phyloP scores from a whole-genome alignment of 306 rosid species.

The Ammopiptanthus mongolicus region DNA sequence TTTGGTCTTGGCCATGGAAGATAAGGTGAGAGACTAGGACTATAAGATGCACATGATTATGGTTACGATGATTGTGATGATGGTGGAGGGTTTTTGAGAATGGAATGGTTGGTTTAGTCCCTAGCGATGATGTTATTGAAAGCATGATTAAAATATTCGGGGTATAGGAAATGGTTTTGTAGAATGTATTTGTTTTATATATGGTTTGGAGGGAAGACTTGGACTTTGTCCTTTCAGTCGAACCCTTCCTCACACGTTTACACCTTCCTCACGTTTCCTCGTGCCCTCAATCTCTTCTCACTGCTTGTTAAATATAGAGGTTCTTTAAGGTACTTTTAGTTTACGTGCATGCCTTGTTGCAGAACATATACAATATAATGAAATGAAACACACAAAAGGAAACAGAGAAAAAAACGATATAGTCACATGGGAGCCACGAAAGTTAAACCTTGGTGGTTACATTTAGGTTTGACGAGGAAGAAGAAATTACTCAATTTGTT shows the following conservation, averaged over 20 bases:
- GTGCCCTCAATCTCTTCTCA: background rate
- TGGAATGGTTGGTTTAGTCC: background rate
- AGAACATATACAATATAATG: background rate
- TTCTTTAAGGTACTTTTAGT: background rate
- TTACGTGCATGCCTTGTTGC: slow-evolving; percentile 20
- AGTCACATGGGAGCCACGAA: background rate
- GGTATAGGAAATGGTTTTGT: background rate
- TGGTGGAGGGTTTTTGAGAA: background rate
- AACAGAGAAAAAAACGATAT: background rate
- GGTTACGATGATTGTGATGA: background rate
- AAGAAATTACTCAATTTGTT: background rate
- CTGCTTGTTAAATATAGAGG: background rate
- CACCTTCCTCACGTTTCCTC: slow-evolving; percentile 33
- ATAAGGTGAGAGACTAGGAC: background rate
- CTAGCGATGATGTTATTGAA: slow-evolving; percentile 12
- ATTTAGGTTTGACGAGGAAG: background rate
- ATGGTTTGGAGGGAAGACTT: slow-evolving; percentile 34
- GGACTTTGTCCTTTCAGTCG: slow-evolving; percentile 26
- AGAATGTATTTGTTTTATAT: slow-evolving; percentile 5
- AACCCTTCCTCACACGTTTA: slow-evolving; percentile 24
- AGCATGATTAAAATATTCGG: slow-evolving; percentile 11
- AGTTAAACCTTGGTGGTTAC: background rate
- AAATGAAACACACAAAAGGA: background rate
- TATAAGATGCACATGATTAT: background rate
- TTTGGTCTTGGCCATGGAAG: slow-evolving; percentile 54